These are phyloP conservation scores for Fraxinus sp. DNA, from an alignment of 305 asterid species.

Conservation along the genomic window DNA sequence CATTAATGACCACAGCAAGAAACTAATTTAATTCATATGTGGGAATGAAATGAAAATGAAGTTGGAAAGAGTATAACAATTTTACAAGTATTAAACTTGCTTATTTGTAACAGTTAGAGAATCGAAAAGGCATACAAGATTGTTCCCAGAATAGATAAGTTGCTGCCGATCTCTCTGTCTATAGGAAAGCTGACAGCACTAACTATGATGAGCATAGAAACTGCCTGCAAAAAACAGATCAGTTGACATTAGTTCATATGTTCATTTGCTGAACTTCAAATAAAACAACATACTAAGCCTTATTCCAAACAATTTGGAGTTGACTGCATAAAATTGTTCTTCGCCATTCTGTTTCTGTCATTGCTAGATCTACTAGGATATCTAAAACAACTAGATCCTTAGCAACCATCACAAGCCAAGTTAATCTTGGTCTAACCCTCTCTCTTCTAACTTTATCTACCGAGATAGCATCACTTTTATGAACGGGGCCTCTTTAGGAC, in stretches of 20 bases:
- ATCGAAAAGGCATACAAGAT: constrained; percentile 43
- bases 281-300: background rate
- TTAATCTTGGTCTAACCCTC: background rate
- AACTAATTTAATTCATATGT: background rate
- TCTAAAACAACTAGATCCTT: background rate
- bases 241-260: background rate
- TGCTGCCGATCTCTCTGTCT: constrained; percentile 48
- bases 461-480: background rate
- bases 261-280: background rate
- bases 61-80: background rate
- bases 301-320: background rate
- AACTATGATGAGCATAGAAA: constrained; percentile 60
- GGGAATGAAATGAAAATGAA: constrained; percentile 1
- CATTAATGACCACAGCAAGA: background rate
- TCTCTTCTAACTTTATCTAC: background rate
- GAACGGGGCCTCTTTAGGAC: background rate
- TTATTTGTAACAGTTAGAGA: background rate
- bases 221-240: constrained; percentile 50
- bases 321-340: background rate
- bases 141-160: constrained; percentile 69
- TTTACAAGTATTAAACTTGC: background rate
- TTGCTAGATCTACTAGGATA: background rate
- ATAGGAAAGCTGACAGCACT: constrained; percentile 56
- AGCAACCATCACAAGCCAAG: background rate
- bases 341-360: background rate